phyloP scores from a whole-genome alignment of 768 basidiomycete genomes.

The Collybia nuda region DNA sequence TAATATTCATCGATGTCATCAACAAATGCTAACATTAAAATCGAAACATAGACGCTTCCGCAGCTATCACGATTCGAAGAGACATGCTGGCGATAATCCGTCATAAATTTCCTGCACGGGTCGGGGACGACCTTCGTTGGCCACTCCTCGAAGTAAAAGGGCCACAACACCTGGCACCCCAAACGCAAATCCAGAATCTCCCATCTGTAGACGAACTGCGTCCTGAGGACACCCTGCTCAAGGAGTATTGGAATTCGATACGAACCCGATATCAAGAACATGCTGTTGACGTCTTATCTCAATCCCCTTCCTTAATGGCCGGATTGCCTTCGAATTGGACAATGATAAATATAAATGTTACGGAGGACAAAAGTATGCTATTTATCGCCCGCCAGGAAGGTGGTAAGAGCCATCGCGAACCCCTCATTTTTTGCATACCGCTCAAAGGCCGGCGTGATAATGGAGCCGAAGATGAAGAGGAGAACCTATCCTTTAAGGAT shows the following conservation, averaged over 20 bases:
- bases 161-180: conserved; percentile 25
- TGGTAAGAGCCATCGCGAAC: conserved; percentile 37
- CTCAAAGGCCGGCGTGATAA: conserved; percentile 80
- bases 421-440: conserved; percentile 87
- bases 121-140: conserved; percentile 74
- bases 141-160: conserved; percentile 52
- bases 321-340: conserved; percentile 79
- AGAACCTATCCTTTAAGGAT: conserved; percentile 71
- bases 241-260: conserved; percentile 63
- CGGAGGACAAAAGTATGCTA: conserved; percentile 79
- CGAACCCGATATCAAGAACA: conserved; percentile 53
- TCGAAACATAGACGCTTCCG: conserved; percentile 57
- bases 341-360: conserved; percentile 78
- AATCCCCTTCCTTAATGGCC: conserved; percentile 40
- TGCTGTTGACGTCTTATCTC: conserved; percentile 35
- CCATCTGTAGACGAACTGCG: conserved; percentile 40
- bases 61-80: conserved; percentile 76
- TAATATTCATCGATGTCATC: not conserved
- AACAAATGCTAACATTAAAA: not conserved
- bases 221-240: conserved; percentile 28
- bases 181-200: conserved; percentile 16
- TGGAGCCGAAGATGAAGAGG: conserved; percentile 64
- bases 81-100: conserved; percentile 85
- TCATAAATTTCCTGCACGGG: conserved; percentile 55
- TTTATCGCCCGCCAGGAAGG: conserved; percentile 80